Percentiles rank a stretch among this genome's conserved stretches.
Evolutionary conservation across 805 yeast genomes (phyloP).

Genomic region (Jamesozyma hellenica): DNA sequence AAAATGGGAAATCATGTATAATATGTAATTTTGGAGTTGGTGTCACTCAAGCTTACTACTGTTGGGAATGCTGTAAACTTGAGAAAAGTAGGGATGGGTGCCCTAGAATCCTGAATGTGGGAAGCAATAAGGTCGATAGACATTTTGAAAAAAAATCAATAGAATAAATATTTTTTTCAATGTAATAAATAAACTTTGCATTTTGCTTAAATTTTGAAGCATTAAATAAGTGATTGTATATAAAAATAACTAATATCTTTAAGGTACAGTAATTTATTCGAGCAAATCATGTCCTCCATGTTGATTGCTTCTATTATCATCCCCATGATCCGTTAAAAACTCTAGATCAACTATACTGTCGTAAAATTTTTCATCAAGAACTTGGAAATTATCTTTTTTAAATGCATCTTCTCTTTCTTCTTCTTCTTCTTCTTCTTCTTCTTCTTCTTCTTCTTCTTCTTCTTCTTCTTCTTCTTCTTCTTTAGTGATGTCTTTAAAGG

Average conservation of each 20-base stretch:
- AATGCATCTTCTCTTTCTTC: no score
- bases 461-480: not conserved
- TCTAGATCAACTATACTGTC: no score
- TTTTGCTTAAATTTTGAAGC: no score
- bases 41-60: conserved; percentile 70
- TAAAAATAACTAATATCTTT: no score
- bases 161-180: not conserved
- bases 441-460: not conserved
- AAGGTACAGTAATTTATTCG: no score
- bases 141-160: conserved; percentile 43
- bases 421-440: not conserved
- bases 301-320: no score
- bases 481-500: not conserved
- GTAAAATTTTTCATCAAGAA: no score
- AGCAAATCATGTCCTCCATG: no score
- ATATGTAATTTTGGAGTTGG: conserved; percentile 44
- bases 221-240: no score
- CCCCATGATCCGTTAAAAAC: no score
- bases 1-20: conserved; percentile 55
- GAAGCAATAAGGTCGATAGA: conserved; percentile 61
- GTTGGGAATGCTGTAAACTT: conserved; percentile 69
- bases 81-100: conserved; percentile 90
- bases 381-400: no score
- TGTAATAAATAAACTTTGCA: no score
- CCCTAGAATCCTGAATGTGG: conserved; percentile 73